Base-by-base conservation (phyloP, 1,284 basidiomycete genomes). In the Puccinia novopanici region DNA sequence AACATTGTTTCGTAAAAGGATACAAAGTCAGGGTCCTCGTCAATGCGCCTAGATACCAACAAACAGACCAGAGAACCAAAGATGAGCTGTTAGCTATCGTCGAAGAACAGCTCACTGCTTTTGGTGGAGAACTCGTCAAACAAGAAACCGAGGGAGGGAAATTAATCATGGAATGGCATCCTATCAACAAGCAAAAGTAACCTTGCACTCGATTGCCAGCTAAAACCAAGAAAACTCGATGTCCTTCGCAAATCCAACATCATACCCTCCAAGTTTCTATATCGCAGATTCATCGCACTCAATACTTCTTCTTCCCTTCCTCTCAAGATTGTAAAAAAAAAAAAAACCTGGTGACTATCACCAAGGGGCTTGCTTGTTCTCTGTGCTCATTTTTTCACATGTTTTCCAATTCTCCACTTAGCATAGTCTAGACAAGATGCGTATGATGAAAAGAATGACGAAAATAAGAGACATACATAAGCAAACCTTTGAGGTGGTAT, bases 1-100 rank as follows among this genome's bases (percentile, higher is more conserved):
- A 87, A 65, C 86, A 88, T 75, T 89, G 15, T 30, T 79, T 79
- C n/a, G 27, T 61, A 48, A 72, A 71, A 50, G 42, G 45, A 1
- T 61, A 72, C 34, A 71, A 72, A 63, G 54, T 79, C 34, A 42
- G 77, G 24, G 27, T 71, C 8, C 5, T 59, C 27, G 9, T 79
- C 30, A 68, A 54, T 30, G 13, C 55, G 13, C 27, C 55, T 4
- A 13, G 68, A 63, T 34, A 50, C 54, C 42, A 54, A 40, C 42
- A 61, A 13, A 13, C 59, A 3, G 65, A 67, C 17, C 42, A 77
- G n/a, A 30, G 17, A 15, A 30, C 55, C 1, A 77, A 68, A 27
- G 57, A 48, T 37, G 50, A 68, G 34, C 48, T 77, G 5, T 61
- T 72, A 19, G 17, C 52, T 45, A 24, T 61, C 10, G 24, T 79